Evolutionary conservation across 352 stramenopile species (phyloP), one percentile per base, ranked within the genome.

Genomic region (Pelagophyceae sp.): DNA sequence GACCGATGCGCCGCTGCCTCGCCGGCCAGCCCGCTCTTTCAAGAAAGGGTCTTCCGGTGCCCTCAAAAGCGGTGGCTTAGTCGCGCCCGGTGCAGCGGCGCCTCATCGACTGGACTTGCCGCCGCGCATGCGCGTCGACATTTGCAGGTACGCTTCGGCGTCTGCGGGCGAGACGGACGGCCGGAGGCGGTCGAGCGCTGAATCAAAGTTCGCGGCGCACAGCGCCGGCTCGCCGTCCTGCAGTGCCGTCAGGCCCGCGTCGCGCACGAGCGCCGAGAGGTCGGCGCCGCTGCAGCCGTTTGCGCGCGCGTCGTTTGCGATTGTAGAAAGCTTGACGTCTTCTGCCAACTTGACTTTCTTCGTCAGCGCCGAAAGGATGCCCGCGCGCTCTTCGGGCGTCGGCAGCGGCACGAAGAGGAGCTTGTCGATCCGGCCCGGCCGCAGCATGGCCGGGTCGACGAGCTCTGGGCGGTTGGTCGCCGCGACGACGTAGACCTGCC

Each of bases 391-490:
- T n/a, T n/a, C 78, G 0, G 91, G 83, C 27, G 86, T 85, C 0
- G 96, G 96, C 69, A 99, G 85, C 31, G 95, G 94, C 65, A 99
- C 96, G 84, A 98, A 99, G 0, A 99, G 85, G 23, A 99, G 86
- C 81, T 99, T 99, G 83, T 99, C 96, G 15, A 99, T 86, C 51
- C 96, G 92, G 2, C 96, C 96, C 71, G 96, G 96, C 78, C 96
- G 89, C 76, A 99, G 87, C 94, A 99, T 99, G 51, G 96, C 96
- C 27, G 96, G 93, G 84, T 99, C 96, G 78, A 99, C 99, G 64
- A 99, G 95, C 79, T 99, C 96, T 0, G 96, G 95, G 33, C 95
- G 89, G 80, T 92, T 92, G 29, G 87, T 91, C 1, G 87, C 88
- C 51, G 85, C 88, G 81, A 93, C 90, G 25, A 98, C 93, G 85